A percentile compares a stretch with the other conserved stretches of the same genome.
Conservation (phyloP, 441 rosid genomes). For the Gossypium aridum region DNA sequence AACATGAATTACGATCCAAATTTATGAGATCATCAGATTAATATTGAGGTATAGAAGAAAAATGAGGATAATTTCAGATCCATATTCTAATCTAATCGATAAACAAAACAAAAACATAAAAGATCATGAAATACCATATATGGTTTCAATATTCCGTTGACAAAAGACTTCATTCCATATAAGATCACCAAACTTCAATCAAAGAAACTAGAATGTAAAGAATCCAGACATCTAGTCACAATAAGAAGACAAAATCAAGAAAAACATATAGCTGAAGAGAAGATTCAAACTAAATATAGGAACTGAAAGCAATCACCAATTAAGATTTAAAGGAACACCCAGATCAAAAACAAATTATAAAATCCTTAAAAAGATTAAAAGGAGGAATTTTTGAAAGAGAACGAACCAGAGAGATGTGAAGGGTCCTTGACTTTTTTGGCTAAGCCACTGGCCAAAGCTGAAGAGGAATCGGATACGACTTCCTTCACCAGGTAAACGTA, state of each 20-base stretch:
- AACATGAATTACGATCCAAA: neutral
- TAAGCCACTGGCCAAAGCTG: slow-evolving; percentile 43
- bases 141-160: neutral
- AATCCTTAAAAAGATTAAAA: neutral
- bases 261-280: neutral
- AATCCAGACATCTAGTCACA: neutral
- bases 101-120: neutral
- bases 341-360: slow-evolving; percentile 8
- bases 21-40: neutral
- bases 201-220: neutral
- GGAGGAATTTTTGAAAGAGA: neutral
- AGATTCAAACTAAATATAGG: no score
- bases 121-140: neutral
- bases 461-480: slow-evolving; percentile 46
- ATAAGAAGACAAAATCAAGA: neutral
- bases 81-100: neutral
- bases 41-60: neutral
- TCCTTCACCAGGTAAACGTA: slow-evolving; percentile 84
- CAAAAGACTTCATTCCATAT: neutral
- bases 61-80: slow-evolving; percentile 2
- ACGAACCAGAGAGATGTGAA: slow-evolving; percentile 80
- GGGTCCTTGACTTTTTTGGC: slow-evolving; percentile 87
- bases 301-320: no score
- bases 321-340: neutral
- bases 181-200: neutral